phyloP scores from a whole-genome alignment of 2,329 filamentous ascomycete species.

The Berkeleyomyces rouxiae region DNA sequence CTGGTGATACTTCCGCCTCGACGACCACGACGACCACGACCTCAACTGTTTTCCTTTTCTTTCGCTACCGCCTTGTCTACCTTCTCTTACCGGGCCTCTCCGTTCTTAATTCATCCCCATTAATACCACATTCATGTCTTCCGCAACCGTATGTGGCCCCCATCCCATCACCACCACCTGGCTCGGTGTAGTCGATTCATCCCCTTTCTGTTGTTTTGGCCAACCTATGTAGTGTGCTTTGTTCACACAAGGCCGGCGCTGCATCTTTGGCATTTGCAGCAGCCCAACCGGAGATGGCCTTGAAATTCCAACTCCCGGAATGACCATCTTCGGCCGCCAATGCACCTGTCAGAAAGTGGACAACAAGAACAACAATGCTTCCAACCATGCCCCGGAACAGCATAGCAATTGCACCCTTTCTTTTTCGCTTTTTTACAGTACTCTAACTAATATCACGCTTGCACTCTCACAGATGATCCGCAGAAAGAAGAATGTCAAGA shows the following conservation, averaged over 20 bases:
- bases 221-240: neutral
- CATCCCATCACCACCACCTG: neutral
- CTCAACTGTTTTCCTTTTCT: slow-evolving; percentile 5
- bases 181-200: slow-evolving; percentile 8
- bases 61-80: slow-evolving; percentile 7
- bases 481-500: slow-evolving; percentile 99
- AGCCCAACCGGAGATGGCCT: neutral
- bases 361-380: neutral
- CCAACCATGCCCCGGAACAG: neutral
- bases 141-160: slow-evolving; percentile 20
- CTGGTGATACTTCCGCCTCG: slow-evolving; percentile 13
- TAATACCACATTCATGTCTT: slow-evolving; percentile 20
- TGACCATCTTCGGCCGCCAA: neutral
- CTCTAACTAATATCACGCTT: slow-evolving; percentile 17
- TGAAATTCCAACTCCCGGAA: no score
- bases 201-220: neutral
- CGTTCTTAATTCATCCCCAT: slow-evolving; percentile 8
- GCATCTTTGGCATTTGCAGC: neutral
- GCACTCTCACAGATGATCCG: slow-evolving; percentile 70
- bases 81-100: slow-evolving; percentile 2
- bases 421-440: slow-evolving; percentile 11
- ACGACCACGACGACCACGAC: slow-evolving; percentile 11
- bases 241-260: neutral
- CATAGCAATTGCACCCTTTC: slow-evolving; percentile 9
- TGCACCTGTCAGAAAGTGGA: neutral